Evolutionary conservation across 805 yeast genomes (phyloP).

Genomic region (Peterozyma xylosa): DNA sequence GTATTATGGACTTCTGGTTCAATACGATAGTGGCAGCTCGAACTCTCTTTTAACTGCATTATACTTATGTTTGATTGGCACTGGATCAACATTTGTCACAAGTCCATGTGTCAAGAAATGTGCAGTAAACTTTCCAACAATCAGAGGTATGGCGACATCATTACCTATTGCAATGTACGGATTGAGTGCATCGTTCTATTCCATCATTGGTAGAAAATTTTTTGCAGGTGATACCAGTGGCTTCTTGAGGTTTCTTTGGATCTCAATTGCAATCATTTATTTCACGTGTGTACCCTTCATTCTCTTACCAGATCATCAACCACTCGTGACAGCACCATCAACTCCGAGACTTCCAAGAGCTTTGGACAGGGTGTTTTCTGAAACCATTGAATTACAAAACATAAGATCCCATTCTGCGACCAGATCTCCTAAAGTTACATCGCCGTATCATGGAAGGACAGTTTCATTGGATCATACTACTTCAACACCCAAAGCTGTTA

Average conservation of each 20-base stretch:
- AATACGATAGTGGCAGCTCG: constrained; percentile 33
- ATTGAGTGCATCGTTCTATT: constrained; percentile 61
- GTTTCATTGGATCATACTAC: not conserved
- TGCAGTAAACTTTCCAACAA: constrained; percentile 58
- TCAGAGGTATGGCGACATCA: constrained; percentile 69
- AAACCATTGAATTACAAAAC: constrained; percentile 6
- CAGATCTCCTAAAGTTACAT: constrained; percentile 3
- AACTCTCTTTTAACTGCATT: constrained; percentile 33
- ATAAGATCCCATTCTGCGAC: constrained; percentile 4
- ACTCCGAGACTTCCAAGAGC: not conserved
- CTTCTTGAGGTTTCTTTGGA: constrained; percentile 40
- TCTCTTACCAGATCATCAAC: constrained; percentile 25
- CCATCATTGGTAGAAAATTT: constrained; percentile 43
- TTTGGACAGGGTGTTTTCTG: not conserved
- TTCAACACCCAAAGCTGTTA: not conserved
- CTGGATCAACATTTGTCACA: constrained; percentile 61
- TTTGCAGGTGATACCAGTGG: constrained; percentile 52
- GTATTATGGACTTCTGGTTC: constrained; percentile 45
- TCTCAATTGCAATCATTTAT: constrained; percentile 32
- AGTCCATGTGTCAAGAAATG: constrained; percentile 67
- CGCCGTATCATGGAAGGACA: not conserved
- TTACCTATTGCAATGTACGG: constrained; percentile 73
- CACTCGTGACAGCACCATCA: not conserved
- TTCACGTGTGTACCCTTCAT: constrained; percentile 40
- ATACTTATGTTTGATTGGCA: constrained; percentile 50